Percentiles rank a stretch among this genome's conserved stretches.
Evolutionary conservation across 257 asterid species (phyloP).

Genomic region (Fraxinus cuspidata): DNA sequence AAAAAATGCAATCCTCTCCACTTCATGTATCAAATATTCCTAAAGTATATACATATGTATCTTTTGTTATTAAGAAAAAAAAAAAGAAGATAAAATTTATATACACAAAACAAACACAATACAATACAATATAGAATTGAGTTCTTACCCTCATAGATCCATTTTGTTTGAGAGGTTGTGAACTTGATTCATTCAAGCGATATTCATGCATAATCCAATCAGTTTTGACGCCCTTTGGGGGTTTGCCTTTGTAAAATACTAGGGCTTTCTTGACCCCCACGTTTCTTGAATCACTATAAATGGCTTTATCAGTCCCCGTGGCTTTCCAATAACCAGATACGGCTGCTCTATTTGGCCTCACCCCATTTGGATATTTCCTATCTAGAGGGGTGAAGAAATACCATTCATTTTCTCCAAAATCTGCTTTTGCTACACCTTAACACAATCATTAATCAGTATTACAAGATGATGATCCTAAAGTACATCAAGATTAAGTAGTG

Average conservation of each 20-base stretch:
- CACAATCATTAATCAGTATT: neutral
- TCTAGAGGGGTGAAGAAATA: conserved; percentile 82
- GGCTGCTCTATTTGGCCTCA: conserved; percentile 83
- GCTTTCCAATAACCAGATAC: conserved; percentile 95
- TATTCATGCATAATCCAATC: conserved; percentile 97
- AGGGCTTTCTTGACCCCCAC: conserved; percentile 86
- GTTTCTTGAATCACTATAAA: conserved; percentile 65
- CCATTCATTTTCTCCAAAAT: conserved; percentile 83
- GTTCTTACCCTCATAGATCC: conserved; percentile 85
- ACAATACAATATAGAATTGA: neutral
- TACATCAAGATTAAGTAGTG: neutral
- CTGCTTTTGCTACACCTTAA: conserved; percentile 54
- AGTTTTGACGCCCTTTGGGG: conserved; percentile 75
- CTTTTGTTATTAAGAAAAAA: too few relatives aligned
- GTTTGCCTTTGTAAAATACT: conserved; percentile 72
- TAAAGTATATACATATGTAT: too few relatives aligned
- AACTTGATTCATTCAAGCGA: conserved; percentile 58
- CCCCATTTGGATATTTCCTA: conserved; percentile 81
- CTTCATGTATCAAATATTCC: too few relatives aligned
- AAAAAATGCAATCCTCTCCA: too few relatives aligned
- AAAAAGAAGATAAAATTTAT: too few relatives aligned
- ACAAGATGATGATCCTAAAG: neutral
- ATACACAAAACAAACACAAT: too few relatives aligned
- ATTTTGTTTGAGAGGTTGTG: conserved; percentile 50
- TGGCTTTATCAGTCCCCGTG: conserved; percentile 81